Percentiles rank a stretch among this genome's conserved stretches.
phyloP scores from a whole-genome alignment of 768 basidiomycete genomes.

The Cystofilobasidium bisporidii region DNA sequence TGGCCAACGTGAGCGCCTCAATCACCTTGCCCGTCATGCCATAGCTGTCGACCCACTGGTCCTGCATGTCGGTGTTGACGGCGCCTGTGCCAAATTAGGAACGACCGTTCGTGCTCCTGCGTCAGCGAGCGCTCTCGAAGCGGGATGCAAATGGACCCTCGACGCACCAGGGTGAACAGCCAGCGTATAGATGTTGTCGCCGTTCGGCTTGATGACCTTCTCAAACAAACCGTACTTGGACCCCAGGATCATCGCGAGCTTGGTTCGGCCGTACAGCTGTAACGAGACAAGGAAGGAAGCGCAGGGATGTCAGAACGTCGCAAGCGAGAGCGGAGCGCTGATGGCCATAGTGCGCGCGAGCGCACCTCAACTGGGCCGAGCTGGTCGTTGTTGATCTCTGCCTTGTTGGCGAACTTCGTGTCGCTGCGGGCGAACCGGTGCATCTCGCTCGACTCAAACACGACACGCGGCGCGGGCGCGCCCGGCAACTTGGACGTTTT shows the following conservation, averaged over 20 bases:
- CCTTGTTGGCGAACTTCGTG: slow-evolving; percentile 39
- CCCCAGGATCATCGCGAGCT: slow-evolving; percentile 44
- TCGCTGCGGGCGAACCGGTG: slow-evolving; percentile 41
- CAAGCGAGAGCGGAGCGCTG: too few relatives aligned
- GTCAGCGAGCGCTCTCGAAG: not conserved
- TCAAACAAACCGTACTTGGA: slow-evolving; percentile 36
- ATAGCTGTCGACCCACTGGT: slow-evolving; percentile 33
- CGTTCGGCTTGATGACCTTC: slow-evolving; percentile 38
- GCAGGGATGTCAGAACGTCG: too few relatives aligned
- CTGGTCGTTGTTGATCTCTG: slow-evolving; percentile 42
- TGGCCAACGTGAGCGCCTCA: not conserved
- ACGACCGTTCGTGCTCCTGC: not conserved
- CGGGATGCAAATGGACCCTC: not conserved
- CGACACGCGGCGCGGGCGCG: slow-evolving; percentile 41
- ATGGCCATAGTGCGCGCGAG: too few relatives aligned
- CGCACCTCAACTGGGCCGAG: slow-evolving; percentile 33
- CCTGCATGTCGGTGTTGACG: slow-evolving; percentile 40
- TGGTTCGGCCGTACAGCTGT: slow-evolving; percentile 43
- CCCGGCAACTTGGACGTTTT: slow-evolving; percentile 38
- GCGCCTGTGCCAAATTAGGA: slow-evolving; percentile 27
- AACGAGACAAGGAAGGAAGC: too few relatives aligned
- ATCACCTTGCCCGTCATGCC: slow-evolving; percentile 27
- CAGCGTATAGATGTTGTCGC: slow-evolving; percentile 36
- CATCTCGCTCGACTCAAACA: slow-evolving; percentile 43
- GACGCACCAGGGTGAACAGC: slow-evolving; percentile 36